phyloP scores from a whole-genome alignment of 2,329 filamentous ascomycete genomes.

The Colletotrichum sp. region DNA sequence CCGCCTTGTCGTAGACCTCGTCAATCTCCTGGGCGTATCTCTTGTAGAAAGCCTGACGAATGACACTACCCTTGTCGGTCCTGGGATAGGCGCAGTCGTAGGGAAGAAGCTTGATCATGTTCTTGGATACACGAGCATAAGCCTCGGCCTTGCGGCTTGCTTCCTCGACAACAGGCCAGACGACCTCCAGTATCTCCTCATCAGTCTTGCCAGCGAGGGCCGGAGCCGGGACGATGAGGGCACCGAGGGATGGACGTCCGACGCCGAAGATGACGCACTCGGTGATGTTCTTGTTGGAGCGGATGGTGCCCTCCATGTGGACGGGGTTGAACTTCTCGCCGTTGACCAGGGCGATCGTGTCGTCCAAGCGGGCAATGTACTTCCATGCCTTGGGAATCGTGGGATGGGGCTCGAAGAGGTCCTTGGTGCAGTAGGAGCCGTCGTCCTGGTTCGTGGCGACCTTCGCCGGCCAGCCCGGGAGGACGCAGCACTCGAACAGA shows the following conservation, averaged over 20 bases:
- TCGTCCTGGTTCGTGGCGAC: constrained; percentile 63
- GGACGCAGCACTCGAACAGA: constrained; percentile 41
- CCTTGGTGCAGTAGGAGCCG: constrained; percentile 67
- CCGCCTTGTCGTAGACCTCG: constrained; percentile 34
- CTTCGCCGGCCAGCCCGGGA: constrained; percentile 43
- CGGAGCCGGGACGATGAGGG: constrained; percentile 52
- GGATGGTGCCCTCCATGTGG: constrained; percentile 61
- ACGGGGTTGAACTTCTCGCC: constrained; percentile 74
- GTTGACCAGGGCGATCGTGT: constrained; percentile 66
- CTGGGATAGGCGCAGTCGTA: constrained; percentile 44
- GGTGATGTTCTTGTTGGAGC: constrained; percentile 44
- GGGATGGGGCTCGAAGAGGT: constrained; percentile 64
- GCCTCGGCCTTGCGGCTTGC: constrained; percentile 34
- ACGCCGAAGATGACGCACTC: constrained; percentile 69
- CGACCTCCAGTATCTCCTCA: constrained; percentile 31
- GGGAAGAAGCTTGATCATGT: constrained; percentile 56
- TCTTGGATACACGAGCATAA: constrained; percentile 45
- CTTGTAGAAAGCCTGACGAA: constrained; percentile 35
- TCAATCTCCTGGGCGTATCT: constrained; percentile 21
- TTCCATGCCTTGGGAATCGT: constrained; percentile 60
- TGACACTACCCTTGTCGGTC: constrained; percentile 31
- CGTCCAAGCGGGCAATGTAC: constrained; percentile 66
- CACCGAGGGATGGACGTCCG: constrained; percentile 60
- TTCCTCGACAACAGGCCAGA: constrained; percentile 38
- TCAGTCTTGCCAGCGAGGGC: constrained; percentile 20